Evolutionary conservation across 2,329 filamentous ascomycete species (phyloP), one percentile per base, ranked within the genome.

Genomic region (Fusarium sp.): DNA sequence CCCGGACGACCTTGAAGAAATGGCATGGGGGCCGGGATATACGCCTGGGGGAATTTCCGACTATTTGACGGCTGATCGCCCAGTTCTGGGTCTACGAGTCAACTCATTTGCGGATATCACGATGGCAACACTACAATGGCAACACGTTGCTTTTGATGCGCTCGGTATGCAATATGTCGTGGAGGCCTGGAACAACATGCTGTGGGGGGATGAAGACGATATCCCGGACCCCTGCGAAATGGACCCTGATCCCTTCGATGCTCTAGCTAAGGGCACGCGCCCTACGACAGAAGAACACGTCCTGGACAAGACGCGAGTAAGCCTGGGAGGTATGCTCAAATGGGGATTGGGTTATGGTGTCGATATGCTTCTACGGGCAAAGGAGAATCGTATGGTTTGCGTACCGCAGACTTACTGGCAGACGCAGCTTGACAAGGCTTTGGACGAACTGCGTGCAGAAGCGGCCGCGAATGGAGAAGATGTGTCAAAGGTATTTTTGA

Each of bases 71-170:
- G 44, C 57, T 12, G 71, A 72, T 16, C 24, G 33, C 1, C 71
- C 69, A 0, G 46, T 63, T 0, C 24, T 73, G 1, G 69, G 69
- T 4, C 57, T 73, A 1, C 66, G 67, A 2, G 29, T 73, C 6
- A 51, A 66, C 11, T 72, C 66, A 1, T 70, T 73, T 20, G 67
- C 64, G 4, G 71, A 73, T 22, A 64, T 49, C 0, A 73, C 71
- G 0, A 62, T 73, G 0, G 57, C 55, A 0, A 62, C 60, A 1
- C 10, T 73, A 0, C 44, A 70, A 5, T 73, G 69, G 69, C 63
- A 70, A 1, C 66, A 67, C 2, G 51, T 67, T 0, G 69, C 71
- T 0, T 72, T 69, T 1, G 71, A 73, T 16, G 69, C 66, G 0
- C 5, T 73, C 0, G 66, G 60, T 0, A 46, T 72, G 33, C 55